Evolutionary conservation across 805 yeast species (phyloP).

Genomic region (Debaryomyces castellii): DNA sequence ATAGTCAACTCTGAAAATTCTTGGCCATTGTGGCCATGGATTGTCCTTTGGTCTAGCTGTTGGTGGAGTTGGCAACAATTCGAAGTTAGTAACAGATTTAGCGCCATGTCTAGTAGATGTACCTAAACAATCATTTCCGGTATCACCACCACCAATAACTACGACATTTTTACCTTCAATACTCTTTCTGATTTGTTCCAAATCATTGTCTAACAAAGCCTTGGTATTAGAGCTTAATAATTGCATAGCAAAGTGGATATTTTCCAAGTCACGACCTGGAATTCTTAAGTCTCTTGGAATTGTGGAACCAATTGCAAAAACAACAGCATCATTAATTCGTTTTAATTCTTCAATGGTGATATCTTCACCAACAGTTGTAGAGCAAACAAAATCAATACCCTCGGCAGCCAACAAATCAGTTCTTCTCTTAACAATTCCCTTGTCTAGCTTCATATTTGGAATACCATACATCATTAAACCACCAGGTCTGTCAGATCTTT

Average conservation of each 20-base stretch:
- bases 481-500: slow-evolving; percentile 93
- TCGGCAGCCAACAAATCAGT: slow-evolving; percentile 86
- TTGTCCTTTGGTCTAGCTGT: slow-evolving; percentile 83
- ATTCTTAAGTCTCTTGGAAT: slow-evolving; percentile 93
- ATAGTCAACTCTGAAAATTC: slow-evolving; percentile 95
- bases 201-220: slow-evolving; percentile 77
- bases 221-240: slow-evolving; percentile 84
- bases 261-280: slow-evolving; percentile 88
- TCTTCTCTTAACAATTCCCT: slow-evolving; percentile 89
- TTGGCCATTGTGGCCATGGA: slow-evolving; percentile 99
- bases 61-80: slow-evolving; percentile 91
- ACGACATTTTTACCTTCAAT: slow-evolving; percentile 86
- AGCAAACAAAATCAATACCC: slow-evolving; percentile 78
- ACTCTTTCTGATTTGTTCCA: slow-evolving; percentile 70
- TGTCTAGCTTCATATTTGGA: slow-evolving; percentile 98
- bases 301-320: slow-evolving; percentile 91
- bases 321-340: slow-evolving; percentile 72
- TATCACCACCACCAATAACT: slow-evolving; percentile 99
- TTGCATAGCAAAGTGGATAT: slow-evolving; percentile 94
- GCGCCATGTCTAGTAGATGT: slow-evolving; percentile 98
- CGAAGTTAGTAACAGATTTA: slow-evolving; percentile 89
- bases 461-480: slow-evolving; percentile 98
- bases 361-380: slow-evolving; percentile 83
- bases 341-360: slow-evolving; percentile 69
- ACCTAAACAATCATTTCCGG: slow-evolving; percentile 98